Conservation (phyloP, 306 rosid genomes). For the Acmispon strigosus region DNA sequence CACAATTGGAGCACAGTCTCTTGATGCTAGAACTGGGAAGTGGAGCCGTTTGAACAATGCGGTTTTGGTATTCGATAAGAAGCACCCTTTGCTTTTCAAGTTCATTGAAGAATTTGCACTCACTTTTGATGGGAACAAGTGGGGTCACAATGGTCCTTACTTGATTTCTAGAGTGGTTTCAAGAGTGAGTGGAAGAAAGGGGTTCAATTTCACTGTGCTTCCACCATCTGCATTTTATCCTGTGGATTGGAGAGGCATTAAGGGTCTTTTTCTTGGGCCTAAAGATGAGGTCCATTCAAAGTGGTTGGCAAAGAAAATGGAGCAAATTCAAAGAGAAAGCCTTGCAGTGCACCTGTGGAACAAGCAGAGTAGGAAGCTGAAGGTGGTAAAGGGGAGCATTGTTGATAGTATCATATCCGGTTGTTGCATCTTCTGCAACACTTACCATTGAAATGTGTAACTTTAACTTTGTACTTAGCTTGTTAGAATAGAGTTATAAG, state of each 20-base stretch:
- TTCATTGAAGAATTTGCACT: conserved; percentile 83
- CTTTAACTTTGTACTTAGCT: conserved; percentile 21
- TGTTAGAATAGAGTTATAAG: background rate
- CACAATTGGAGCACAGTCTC: conserved; percentile 83
- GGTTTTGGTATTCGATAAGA: conserved; percentile 65
- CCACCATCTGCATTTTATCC: conserved; percentile 84
- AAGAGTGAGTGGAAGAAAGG: conserved; percentile 43
- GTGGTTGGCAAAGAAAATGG: conserved; percentile 51
- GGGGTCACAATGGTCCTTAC: conserved; percentile 99
- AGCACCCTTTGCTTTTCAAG: conserved; percentile 64
- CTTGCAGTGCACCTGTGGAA: conserved; percentile 85
- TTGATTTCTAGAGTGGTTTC: conserved; percentile 83
- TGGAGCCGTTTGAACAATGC: conserved; percentile 95
- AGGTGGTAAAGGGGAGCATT: conserved; percentile 65
- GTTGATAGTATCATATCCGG: conserved; percentile 44
- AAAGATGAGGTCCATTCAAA: conserved; percentile 42
- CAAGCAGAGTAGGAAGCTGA: conserved; percentile 52
- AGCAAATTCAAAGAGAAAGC: conserved; percentile 43
- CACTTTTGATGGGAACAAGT: conserved; percentile 84
- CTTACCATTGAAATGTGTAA: conserved; percentile 18
- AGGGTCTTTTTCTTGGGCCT: conserved; percentile 49
- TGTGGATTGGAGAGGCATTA: conserved; percentile 67
- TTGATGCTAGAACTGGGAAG: conserved; percentile 45
- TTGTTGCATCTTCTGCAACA: conserved; percentile 55
- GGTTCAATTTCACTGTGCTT: conserved; percentile 46